Percentiles rank a stretch among this genome's conserved stretches.
Conservation (phyloP, 306 rosid genomes). For the Prunus mongolica region DNA sequence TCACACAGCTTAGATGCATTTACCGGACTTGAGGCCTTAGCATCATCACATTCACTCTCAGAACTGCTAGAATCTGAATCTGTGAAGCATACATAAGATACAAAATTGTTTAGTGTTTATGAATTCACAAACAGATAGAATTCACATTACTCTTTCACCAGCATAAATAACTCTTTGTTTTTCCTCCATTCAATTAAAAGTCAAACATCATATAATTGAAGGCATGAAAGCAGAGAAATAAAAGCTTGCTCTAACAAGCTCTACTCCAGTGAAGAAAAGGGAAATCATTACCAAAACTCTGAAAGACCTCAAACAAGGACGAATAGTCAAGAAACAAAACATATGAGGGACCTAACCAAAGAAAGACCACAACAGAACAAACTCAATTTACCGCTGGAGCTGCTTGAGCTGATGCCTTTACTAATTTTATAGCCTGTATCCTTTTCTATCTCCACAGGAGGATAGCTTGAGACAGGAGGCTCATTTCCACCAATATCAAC, state of each 20-base stretch:
- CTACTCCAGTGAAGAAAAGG: not conserved
- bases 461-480: slow-evolving; percentile 65
- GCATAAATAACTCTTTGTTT: not conserved
- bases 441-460: slow-evolving; percentile 54
- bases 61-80: slow-evolving; percentile 55
- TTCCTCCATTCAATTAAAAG: not conserved
- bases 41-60: slow-evolving; percentile 53
- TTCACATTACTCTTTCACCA: not conserved
- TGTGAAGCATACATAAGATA: slow-evolving; percentile 28
- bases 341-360: not conserved
- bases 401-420: slow-evolving; percentile 38
- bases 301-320: not conserved
- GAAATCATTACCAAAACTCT: not conserved
- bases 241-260: not conserved
- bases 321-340: not conserved
- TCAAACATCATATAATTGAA: not conserved
- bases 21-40: slow-evolving; percentile 38
- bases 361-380: not conserved
- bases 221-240: not conserved
- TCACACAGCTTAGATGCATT: slow-evolving; percentile 40
- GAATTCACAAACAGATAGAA: not conserved
- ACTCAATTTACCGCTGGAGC: slow-evolving; percentile 44
- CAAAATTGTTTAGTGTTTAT: not conserved
- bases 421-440: slow-evolving; percentile 29
- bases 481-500: slow-evolving; percentile 69